phyloP scores from a whole-genome alignment of 352 stramenopile species.

The Pythium biforme region DNA sequence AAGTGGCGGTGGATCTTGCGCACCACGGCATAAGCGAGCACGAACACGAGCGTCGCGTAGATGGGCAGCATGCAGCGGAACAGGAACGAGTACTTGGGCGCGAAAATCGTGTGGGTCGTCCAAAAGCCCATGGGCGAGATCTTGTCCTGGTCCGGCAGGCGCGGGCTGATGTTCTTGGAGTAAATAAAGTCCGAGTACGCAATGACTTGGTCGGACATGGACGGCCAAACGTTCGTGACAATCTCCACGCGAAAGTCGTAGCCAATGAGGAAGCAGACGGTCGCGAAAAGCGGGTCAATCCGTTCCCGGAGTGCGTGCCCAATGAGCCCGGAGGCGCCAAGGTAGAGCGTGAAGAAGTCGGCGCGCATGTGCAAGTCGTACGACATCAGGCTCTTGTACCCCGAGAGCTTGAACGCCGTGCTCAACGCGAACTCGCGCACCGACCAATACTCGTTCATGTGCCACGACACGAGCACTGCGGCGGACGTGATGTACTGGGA shows the following conservation, averaged over 20 bases:
- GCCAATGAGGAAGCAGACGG: constrained; percentile 20
- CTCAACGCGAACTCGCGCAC: constrained; percentile 16
- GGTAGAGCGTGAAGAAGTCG: constrained; percentile 31
- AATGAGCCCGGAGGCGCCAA: constrained; percentile 21
- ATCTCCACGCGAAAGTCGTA: constrained; percentile 21
- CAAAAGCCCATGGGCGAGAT: constrained; percentile 31
- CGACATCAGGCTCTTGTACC: background rate
- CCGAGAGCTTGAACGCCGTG: constrained; percentile 2
- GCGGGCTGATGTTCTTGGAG: background rate
- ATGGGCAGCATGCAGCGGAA: constrained; percentile 5
- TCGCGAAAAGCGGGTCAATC: constrained; percentile 27
- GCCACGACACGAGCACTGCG: constrained; percentile 17
- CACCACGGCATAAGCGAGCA: constrained; percentile 20
- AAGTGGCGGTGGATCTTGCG: constrained; percentile 20
- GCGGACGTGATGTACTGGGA: constrained; percentile 5
- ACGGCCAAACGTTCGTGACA: background rate
- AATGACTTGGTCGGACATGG: background rate
- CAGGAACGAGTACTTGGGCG: background rate
- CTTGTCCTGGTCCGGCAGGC: constrained; percentile 9
- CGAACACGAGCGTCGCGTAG: constrained; percentile 7
- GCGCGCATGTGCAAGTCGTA: constrained; percentile 23
- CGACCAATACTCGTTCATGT: constrained; percentile 25
- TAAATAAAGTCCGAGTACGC: constrained; percentile 3
- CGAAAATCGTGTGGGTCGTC: constrained; percentile 11
- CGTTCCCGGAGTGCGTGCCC: constrained; percentile 21